Conservation (phyloP, 495 filamentous ascomycete species). For the Schizothecium vesticola region DNA sequence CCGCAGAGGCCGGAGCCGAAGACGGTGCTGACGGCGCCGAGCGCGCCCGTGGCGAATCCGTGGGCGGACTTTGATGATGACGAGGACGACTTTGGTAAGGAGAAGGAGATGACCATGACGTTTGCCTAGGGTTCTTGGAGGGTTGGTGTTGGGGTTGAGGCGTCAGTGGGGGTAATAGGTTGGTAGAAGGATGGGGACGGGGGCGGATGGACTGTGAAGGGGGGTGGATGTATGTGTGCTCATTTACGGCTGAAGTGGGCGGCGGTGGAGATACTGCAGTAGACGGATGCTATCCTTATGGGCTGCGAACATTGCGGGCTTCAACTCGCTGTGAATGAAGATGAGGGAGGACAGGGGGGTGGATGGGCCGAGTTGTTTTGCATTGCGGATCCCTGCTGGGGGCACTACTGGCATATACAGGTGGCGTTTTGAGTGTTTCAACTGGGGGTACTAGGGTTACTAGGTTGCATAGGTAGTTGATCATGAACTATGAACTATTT, state of each 20-base stretch:
- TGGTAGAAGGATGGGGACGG: neutral
- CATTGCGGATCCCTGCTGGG: neutral
- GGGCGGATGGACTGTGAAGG: too few relatives aligned
- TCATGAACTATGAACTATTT: neutral
- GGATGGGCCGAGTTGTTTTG: neutral
- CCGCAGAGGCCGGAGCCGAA: constrained; percentile 38
- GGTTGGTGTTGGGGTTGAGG: too few relatives aligned
- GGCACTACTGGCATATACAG: neutral
- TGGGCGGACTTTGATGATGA: constrained; percentile 80
- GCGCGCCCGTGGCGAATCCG: constrained; percentile 59
- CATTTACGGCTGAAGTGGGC: neutral
- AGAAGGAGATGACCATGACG: constrained; percentile 71
- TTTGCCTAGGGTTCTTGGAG: constrained; percentile 60
- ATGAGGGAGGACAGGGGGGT: neutral
- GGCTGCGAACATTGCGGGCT: neutral
- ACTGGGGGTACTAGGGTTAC: neutral
- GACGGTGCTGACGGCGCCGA: constrained; percentile 37
- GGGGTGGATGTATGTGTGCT: neutral
- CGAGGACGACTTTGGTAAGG: constrained; percentile 58
- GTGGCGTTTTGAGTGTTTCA: neutral
- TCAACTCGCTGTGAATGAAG: neutral
- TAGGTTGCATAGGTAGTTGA: neutral
- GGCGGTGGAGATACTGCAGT: too few relatives aligned
- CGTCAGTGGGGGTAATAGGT: neutral
- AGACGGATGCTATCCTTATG: neutral